phyloP scores from a whole-genome alignment of 2,329 filamentous ascomycete genomes.

The Domatiomyces globalis region DNA sequence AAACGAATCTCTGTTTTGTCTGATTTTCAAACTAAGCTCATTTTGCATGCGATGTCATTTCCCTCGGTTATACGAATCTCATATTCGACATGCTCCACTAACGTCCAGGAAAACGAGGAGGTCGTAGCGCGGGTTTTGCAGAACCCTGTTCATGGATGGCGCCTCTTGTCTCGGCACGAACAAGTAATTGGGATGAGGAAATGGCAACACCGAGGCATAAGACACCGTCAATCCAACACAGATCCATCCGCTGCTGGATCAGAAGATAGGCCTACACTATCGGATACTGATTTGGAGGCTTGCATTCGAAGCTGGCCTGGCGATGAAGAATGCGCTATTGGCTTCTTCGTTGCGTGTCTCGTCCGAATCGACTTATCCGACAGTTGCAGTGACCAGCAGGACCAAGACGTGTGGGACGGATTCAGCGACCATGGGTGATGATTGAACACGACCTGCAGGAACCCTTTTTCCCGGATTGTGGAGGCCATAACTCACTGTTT shows the following conservation, averaged over 20 bases:
- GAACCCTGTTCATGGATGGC: slow-evolving; percentile 62
- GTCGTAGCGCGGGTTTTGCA: slow-evolving; percentile 64
- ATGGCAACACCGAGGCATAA: slow-evolving; percentile 56
- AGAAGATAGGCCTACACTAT: slow-evolving; percentile 10
- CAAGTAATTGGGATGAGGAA: slow-evolving; percentile 62
- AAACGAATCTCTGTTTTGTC: slow-evolving; percentile 60
- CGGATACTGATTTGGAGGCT: slow-evolving; percentile 44
- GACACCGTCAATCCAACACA: slow-evolving; percentile 24
- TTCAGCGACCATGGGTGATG: slow-evolving; percentile 20
- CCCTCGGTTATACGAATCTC: slow-evolving; percentile 61
- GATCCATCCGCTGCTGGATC: not conserved
- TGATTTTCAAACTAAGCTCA: slow-evolving; percentile 64
- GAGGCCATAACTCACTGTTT: too few relatives aligned
- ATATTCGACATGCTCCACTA: slow-evolving; percentile 87
- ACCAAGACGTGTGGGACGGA: slow-evolving; percentile 32
- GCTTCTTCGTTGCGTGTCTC: slow-evolving; percentile 90
- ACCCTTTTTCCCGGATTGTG: not conserved
- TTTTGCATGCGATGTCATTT: slow-evolving; percentile 75
- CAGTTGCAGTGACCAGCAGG: slow-evolving; percentile 18
- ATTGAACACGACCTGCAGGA: too few relatives aligned
- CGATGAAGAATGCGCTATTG: slow-evolving; percentile 73
- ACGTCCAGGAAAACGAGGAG: slow-evolving; percentile 74
- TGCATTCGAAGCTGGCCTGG: slow-evolving; percentile 73
- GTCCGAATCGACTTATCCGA: slow-evolving; percentile 42
- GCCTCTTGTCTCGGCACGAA: slow-evolving; percentile 53